Percentiles rank a stretch among this genome's conserved stretches.
phyloP scores from a whole-genome alignment of 78 protist species.

The Dictyostelium purpureum region DNA sequence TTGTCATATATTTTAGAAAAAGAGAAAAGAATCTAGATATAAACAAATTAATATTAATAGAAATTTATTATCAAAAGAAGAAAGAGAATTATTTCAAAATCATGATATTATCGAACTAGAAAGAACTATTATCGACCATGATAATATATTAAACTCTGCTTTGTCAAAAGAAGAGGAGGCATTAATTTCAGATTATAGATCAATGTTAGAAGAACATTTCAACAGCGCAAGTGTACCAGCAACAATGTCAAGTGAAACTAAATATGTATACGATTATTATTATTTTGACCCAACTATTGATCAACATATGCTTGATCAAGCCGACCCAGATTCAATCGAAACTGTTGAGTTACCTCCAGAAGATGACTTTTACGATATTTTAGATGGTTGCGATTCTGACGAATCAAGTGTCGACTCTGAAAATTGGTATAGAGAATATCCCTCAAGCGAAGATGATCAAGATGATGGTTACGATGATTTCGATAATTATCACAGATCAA shows the following conservation, averaged over 20 bases:
- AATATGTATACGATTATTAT: slow-evolving; percentile 32
- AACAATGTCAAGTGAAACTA: background rate
- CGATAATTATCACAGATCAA: slow-evolving; percentile 10
- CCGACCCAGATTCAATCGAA: background rate
- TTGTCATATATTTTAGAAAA: slow-evolving; percentile 8
- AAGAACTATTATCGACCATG: background rate
- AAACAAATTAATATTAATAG: slow-evolving; percentile 64
- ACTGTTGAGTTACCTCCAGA: slow-evolving; percentile 28
- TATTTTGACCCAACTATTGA: background rate
- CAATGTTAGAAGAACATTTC: slow-evolving; percentile 29
- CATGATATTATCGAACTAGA: slow-evolving; percentile 64
- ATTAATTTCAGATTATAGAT: slow-evolving; percentile 46
- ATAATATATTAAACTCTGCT: background rate
- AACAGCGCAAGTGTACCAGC: too few species aligned
- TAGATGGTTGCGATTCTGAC: background rate
- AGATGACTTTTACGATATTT: slow-evolving; percentile 28
- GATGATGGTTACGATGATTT: slow-evolving; percentile 7
- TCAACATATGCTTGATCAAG: background rate
- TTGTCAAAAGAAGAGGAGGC: slow-evolving; percentile 52
- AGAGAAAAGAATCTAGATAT: slow-evolving; percentile 72
- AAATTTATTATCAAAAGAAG: slow-evolving; percentile 21
- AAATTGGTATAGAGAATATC: slow-evolving; percentile 21
- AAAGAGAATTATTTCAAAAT: slow-evolving; percentile 10
- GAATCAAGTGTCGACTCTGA: slow-evolving; percentile 28
- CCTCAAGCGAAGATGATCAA: slow-evolving; percentile 11